These are phyloP conservation scores for Phytopythium chamaehyphon DNA, from an alignment of 352 stramenopile species.

Conservation along the genomic window DNA sequence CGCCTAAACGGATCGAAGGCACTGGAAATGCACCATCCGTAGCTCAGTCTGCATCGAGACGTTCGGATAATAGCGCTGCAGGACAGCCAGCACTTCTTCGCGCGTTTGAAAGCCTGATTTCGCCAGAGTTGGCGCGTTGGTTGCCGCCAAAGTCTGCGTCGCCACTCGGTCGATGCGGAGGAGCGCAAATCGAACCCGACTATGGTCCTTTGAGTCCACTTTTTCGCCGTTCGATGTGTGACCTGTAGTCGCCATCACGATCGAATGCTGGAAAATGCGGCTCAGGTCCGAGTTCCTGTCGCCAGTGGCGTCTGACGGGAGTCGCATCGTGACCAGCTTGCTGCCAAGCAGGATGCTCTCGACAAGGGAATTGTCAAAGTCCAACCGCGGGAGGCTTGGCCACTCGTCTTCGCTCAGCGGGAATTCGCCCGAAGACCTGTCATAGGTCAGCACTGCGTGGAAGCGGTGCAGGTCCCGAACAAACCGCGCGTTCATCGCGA, in stretches of 20 bases:
- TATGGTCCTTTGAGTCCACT: not conserved
- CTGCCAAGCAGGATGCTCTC: slow-evolving; percentile 27
- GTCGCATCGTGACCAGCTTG: slow-evolving; percentile 70
- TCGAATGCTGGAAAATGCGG: slow-evolving; percentile 25
- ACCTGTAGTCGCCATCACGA: slow-evolving; percentile 33
- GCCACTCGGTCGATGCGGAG: slow-evolving; percentile 39
- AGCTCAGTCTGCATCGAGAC: slow-evolving; percentile 38
- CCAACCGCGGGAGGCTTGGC: slow-evolving; percentile 31
- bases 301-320: slow-evolving; percentile 37
- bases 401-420: not conserved
- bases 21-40: slow-evolving; percentile 53
- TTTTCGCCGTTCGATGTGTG: not conserved
- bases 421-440: not conserved
- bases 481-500: slow-evolving; percentile 65
- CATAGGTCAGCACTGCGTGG: slow-evolving; percentile 12
- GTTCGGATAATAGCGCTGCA: slow-evolving; percentile 54
- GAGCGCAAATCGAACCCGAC: slow-evolving; percentile 35
- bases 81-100: slow-evolving; percentile 34
- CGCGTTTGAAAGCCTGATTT: slow-evolving; percentile 41
- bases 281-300: slow-evolving; percentile 56
- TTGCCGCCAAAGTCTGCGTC: slow-evolving; percentile 17
- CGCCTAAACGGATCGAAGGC: slow-evolving; percentile 6
- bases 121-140: slow-evolving; percentile 25
- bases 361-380: slow-evolving; percentile 54
- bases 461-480: slow-evolving; percentile 45